phyloP scores from a whole-genome alignment of 1,284 basidiomycete genomes.

The Moesziomyces parantarcticus region DNA sequence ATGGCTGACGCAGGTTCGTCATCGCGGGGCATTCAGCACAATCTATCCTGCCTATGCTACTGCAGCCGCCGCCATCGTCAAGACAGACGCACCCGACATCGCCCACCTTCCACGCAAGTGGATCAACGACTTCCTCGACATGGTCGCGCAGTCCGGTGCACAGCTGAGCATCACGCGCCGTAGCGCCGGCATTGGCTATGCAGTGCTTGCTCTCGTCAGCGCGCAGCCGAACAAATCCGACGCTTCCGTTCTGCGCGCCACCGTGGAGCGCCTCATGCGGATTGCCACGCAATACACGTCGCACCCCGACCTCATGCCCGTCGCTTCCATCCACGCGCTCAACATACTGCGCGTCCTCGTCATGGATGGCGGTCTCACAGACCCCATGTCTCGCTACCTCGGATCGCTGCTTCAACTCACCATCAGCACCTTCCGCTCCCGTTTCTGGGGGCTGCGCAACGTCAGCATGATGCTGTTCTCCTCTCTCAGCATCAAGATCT shows the following conservation, averaged over 20 bases:
- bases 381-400: slow-evolving; percentile 46
- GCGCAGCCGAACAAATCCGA: slow-evolving; percentile 47
- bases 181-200: slow-evolving; percentile 67
- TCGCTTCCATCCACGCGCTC: slow-evolving; percentile 63
- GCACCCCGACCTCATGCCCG: slow-evolving; percentile 33
- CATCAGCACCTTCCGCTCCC: slow-evolving; percentile 65
- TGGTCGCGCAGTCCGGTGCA: slow-evolving; percentile 41
- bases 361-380: slow-evolving; percentile 55
- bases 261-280: slow-evolving; percentile 39
- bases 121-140: slow-evolving; percentile 59
- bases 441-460: slow-evolving; percentile 68
- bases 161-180: slow-evolving; percentile 67
- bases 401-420: slow-evolving; percentile 63
- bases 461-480: slow-evolving; percentile 68
- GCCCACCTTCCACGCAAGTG: slow-evolving; percentile 56
- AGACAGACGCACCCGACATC: slow-evolving; percentile 50
- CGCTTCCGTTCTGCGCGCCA: slow-evolving; percentile 28
- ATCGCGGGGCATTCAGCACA: slow-evolving; percentile 68
- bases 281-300: slow-evolving; percentile 24
- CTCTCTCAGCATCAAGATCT: slow-evolving; percentile 63
- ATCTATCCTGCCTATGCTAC: slow-evolving; percentile 65
- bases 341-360: slow-evolving; percentile 67
- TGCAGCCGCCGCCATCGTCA: slow-evolving; percentile 56
- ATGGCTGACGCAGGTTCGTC: slow-evolving; percentile 67
- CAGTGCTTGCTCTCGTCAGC: slow-evolving; percentile 66